These are phyloP conservation scores for Aspergillus bridgeri DNA, from an alignment of 495 filamentous ascomycete species.

Conservation along the genomic window DNA sequence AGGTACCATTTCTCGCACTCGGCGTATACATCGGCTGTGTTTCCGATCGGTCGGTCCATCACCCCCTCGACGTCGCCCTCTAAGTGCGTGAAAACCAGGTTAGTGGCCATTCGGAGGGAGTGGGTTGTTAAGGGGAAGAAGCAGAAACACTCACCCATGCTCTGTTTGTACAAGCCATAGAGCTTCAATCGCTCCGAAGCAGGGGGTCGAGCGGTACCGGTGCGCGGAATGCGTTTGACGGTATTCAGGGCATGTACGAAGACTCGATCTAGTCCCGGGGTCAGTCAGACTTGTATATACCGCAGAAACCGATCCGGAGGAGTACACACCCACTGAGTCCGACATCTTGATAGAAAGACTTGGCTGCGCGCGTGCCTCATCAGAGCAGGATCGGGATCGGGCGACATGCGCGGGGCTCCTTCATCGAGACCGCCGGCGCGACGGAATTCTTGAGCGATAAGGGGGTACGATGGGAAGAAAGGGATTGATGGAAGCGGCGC, in stretches of 20 bases:
- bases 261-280: constrained; percentile 69
- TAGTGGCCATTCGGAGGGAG: neutral
- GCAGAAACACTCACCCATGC: constrained; percentile 60
- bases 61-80: constrained; percentile 93
- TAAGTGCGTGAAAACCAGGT: constrained; percentile 22
- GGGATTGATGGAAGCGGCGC: neutral
- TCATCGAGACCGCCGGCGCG: neutral
- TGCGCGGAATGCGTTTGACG: constrained; percentile 94
- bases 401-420: constrained; percentile 1
- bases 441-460: neutral
- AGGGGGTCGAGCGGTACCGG: constrained; percentile 83
- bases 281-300: neutral
- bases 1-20: constrained; percentile 62
- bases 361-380: constrained; percentile 17
- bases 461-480: neutral
- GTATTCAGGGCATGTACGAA: constrained; percentile 98
- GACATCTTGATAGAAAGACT: constrained; percentile 41
- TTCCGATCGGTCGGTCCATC: constrained; percentile 73
- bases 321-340: constrained; percentile 52
- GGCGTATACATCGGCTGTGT: constrained; percentile 48
- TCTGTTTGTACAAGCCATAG: constrained; percentile 98
- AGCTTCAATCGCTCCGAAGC: constrained; percentile 79
- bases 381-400: constrained; percentile 18
- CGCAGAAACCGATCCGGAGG: neutral
- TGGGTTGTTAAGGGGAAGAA: neutral